These are phyloP conservation scores for Crithidia thermophila DNA, from an alignment of 208 protist genomes.

Conservation along the genomic window DNA sequence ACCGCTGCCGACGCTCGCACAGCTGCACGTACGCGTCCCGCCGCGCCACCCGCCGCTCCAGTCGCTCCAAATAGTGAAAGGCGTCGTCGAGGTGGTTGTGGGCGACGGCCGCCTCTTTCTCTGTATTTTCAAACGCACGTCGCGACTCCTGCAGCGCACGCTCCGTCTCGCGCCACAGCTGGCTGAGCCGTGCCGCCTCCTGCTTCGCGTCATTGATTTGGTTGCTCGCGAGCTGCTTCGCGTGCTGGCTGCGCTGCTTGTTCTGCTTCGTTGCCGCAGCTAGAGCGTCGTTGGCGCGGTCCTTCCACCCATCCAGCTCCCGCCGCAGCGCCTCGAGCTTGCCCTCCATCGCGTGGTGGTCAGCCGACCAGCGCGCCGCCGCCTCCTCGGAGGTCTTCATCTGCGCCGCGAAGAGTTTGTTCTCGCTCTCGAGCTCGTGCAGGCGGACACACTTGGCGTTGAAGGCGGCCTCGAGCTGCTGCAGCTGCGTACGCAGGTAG, in stretches of 20 bases:
- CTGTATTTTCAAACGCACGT: conserved; percentile 76
- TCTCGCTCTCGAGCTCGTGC: conserved; percentile 81
- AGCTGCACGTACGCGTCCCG: conserved; percentile 67
- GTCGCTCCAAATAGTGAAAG: conserved; percentile 82
- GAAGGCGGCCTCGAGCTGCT: conserved; percentile 86
- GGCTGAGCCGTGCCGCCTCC: conserved; percentile 60
- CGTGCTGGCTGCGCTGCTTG: conserved; percentile 26
- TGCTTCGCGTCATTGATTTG: conserved; percentile 58
- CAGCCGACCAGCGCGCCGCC: conserved; percentile 30
- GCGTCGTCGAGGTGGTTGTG: conserved; percentile 82
- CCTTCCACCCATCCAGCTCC: conserved; percentile 79
- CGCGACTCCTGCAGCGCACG: conserved; percentile 75
- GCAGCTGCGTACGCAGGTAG: conserved; percentile 76
- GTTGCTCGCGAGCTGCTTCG: conserved; percentile 28
- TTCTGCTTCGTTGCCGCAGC: conserved; percentile 35
- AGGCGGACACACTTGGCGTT: conserved; percentile 82
- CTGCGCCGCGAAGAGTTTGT: conserved; percentile 45
- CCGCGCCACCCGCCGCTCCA: conserved; percentile 81
- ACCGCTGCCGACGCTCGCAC: conserved; percentile 45
- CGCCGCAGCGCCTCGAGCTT: conserved; percentile 54
- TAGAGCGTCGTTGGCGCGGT: conserved; percentile 39
- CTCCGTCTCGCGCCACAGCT: conserved; percentile 90
- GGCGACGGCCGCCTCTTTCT: conserved; percentile 72
- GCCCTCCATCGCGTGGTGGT: conserved; percentile 43
- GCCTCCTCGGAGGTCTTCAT: conserved; percentile 39